Base-by-base conservation (phyloP, 1,284 basidiomycete genomes). In the Heterobasidion annosum region DNA sequence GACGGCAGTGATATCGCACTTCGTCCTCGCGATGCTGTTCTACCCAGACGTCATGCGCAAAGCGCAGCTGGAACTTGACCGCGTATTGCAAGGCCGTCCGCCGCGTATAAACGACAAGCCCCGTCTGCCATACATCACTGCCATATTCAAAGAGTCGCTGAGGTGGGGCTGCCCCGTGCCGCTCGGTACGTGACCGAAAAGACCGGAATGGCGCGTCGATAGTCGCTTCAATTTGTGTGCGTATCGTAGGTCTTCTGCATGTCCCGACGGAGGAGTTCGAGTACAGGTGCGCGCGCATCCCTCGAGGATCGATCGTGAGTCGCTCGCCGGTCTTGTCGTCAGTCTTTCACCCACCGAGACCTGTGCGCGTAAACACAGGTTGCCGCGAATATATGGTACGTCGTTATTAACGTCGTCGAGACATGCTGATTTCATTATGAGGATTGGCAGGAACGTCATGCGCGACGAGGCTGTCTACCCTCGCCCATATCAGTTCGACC, bases 31-130 rank as follows among this genome's bases (percentile, higher is more conserved):
- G 6, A 80, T 86, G 76, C 68, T 81, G 45, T 65, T 68, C 8
- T 64, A 81, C 58, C 82, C 83, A 0, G 71, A 72, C 4, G 72
- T 70, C 1, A 71, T 78, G 46, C 66, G 61, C 45, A 74, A 73
- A 53, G 77, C 80, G 2, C 81, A 83, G 61, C 66, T 70, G 16
- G 83, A 85, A 56, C 72, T 85, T n/a, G 81, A 85, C 56, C 54
- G 58, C 0, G 73, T 81, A 2, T 67, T 81, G 9, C 77, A 77
- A 8, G 73, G 74, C 45, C 69, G 79, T 9, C 66, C 84, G 10
- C 83, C 82, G 0, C 69, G 62, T 1, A 74, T 81, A 51, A 70
- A 64, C 9, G 83, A 85, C 61, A 66, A 79, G 5, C 58, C 64
- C 1, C 67, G 63, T 0, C 60, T 85, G 44, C 78, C 80, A 2